Evolutionary conservation across 768 basidiomycete species (phyloP), one percentile per base, ranked within the genome.

Genomic region (Psilocybe cubensis): DNA sequence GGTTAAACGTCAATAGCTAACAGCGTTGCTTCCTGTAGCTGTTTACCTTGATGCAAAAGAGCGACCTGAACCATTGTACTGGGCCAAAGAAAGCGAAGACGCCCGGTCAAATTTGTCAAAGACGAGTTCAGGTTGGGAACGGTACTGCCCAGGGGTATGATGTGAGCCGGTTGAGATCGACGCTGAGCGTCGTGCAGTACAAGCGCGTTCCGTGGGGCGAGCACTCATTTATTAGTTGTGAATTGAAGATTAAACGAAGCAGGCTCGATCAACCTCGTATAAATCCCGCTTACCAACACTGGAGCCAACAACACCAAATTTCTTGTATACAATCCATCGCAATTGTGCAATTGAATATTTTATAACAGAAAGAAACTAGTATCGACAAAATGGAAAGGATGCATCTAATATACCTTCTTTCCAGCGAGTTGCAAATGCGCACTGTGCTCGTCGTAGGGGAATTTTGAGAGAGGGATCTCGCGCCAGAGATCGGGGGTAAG

Each of bases 401-500:
- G 55, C 52, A 63, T 64, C 66, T 78, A 84, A 76, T 88, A 89
- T 65, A 83, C 81, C 72, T 89, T 89, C 83, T 94, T 95, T 75
- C 84, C 82, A 53, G 88, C 83, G 64, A 96, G 81, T 72, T 91
- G 91, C 59, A 99, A 83, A 74, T 97, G 94, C 44, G 87, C 89
- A 70, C 92, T 92, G 85, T 94, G 89, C 79, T 96, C 95, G 74
- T 98, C 96, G 80, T 91, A 97, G 8, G 94, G 94, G 66, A 90
- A 82, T 76, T 91, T 92, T 60, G 91, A 91, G 25, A 91, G 79
- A 38, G 94, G 87, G 72, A 96, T 96, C 72, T 96, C 92, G 70
- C 89, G 87, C 96, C 96, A 98, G 68, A 98, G 84, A 74, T 98
- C 96, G 57, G 97, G 97, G 40, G 96, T 97, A 61, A 98, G 88